Conservation (phyloP, 179 eudicot genomes). For the Silene noctiflora region DNA sequence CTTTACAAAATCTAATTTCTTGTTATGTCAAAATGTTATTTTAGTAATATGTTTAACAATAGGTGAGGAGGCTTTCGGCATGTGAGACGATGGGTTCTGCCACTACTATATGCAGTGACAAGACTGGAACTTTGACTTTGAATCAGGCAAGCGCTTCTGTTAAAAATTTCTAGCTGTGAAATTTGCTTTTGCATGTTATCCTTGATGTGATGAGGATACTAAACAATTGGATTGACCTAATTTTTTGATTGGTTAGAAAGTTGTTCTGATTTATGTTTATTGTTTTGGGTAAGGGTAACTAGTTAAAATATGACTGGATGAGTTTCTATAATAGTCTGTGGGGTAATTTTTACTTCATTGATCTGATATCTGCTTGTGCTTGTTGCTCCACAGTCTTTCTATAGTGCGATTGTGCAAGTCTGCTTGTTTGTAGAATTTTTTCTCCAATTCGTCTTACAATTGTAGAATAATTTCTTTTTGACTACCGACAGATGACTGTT, state of each 20-base stretch:
- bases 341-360: not conserved
- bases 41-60: conserved; percentile 20
- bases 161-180: not conserved
- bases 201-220: not conserved
- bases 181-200: not conserved
- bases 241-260: not conserved
- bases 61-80: conserved; percentile 94
- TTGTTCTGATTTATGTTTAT: not conserved
- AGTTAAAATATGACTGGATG: not conserved
- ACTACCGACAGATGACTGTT: conserved; percentile 69
- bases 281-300: not conserved
- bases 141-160: conserved; percentile 43
- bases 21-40: not conserved
- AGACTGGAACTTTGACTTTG: conserved; percentile 82
- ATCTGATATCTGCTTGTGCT: conserved; percentile 1
- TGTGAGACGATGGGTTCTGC: conserved; percentile 99
- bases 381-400: not conserved
- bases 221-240: not conserved
- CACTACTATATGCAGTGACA: conserved; percentile 95
- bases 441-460: not conserved
- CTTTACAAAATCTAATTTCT: not conserved
- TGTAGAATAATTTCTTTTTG: not conserved
- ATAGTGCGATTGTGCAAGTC: not conserved
- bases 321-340: not conserved
- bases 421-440: not conserved